Conservation (phyloP, 495 filamentous ascomycete genomes). For the Astrocystis sublimbata region DNA sequence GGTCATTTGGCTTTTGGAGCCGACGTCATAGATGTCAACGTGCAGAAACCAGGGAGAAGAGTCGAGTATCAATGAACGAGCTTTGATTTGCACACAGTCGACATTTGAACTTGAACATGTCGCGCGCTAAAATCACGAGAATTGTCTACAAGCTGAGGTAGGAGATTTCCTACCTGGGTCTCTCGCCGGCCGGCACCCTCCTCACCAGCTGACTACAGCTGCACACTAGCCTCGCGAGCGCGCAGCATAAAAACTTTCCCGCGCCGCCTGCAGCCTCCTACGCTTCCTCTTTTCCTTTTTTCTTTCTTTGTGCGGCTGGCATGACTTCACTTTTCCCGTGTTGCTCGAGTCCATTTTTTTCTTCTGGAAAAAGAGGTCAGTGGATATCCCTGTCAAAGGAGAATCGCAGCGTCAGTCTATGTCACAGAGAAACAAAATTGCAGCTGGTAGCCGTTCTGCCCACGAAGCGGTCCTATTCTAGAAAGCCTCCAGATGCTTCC, state of each 20-base stretch:
- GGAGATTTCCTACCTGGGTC: no score
- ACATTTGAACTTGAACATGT: no score
- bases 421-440: conserved; percentile 52
- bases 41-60: not conserved
- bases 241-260: conserved; percentile 5
- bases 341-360: conserved; percentile 46
- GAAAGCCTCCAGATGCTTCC: conserved; percentile 38
- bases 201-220: not conserved
- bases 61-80: no score
- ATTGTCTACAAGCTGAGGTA: no score
- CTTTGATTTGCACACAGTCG: no score
- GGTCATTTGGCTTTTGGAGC: not conserved
- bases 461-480: conserved; percentile 43
- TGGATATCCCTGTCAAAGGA: conserved; percentile 38
- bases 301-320: conserved; percentile 40
- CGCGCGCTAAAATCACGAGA: no score
- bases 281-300: conserved; percentile 22
- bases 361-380: no score
- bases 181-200: not conserved
- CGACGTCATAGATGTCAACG: not conserved
- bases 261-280: not conserved
- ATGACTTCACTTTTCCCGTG: conserved; percentile 49
- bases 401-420: conserved; percentile 46
- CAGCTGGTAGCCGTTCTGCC: conserved; percentile 40
- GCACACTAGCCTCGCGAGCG: not conserved